A percentile compares a stretch with the other conserved stretches of the same genome.
These are phyloP conservation scores for Candida ponderosae DNA, from an alignment of 805 yeast genomes.

Conservation along the genomic window DNA sequence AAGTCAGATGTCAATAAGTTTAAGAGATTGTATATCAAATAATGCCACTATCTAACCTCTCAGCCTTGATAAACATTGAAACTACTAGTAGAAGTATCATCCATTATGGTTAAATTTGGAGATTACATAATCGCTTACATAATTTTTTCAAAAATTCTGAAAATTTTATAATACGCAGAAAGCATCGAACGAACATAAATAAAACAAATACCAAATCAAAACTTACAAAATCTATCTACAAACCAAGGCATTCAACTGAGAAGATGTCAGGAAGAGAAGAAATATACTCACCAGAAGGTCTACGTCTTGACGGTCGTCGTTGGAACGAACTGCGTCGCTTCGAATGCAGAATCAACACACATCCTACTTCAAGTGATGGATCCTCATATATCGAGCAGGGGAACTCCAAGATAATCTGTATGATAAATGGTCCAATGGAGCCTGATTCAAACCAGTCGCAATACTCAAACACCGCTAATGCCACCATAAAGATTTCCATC, in stretches of 20 bases:
- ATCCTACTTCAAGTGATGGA: constrained; percentile 83
- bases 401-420: too few species aligned
- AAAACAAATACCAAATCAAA: too few species aligned
- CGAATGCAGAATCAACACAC: constrained; percentile 77
- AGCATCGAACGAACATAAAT: too few species aligned
- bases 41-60: too few species aligned
- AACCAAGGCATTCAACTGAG: too few species aligned
- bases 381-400: constrained; percentile 82
- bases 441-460: constrained; percentile 53
- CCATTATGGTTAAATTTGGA: too few species aligned
- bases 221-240: too few species aligned
- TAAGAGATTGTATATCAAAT: constrained; percentile 8
- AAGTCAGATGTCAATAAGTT: constrained; percentile 12
- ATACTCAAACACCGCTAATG: constrained; percentile 38
- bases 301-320: constrained; percentile 88
- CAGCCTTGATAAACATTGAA: too few species aligned
- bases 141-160: too few species aligned
- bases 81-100: too few species aligned
- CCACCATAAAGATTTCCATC: constrained; percentile 55
- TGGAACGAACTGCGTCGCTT: constrained; percentile 89
- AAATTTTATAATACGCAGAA: too few species aligned
- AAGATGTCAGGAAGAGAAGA: constrained; percentile 40
- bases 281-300: constrained; percentile 91
- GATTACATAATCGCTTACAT: too few species aligned
- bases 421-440: constrained; percentile 87